A percentile compares a stretch with the other conserved stretches of the same genome.
Conservation (phyloP, 176 grass and related monocot species). For the Miscanthus lutarioriparius region DNA sequence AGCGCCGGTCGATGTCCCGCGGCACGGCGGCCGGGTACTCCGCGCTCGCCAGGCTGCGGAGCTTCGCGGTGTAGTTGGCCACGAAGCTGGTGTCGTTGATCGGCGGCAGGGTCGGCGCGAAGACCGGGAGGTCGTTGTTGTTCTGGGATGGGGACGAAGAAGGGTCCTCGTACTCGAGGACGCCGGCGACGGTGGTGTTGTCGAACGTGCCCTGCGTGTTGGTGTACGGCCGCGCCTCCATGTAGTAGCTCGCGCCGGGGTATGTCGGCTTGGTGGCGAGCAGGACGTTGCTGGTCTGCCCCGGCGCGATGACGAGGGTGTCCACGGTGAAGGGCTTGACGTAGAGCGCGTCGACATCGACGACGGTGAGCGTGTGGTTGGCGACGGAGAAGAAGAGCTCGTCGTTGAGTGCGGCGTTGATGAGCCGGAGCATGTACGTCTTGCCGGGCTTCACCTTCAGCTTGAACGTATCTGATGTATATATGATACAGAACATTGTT, state of each 20-base stretch:
- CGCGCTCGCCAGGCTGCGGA: conserved; percentile 67
- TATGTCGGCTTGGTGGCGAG: conserved; percentile 32
- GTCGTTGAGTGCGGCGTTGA: conserved; percentile 89
- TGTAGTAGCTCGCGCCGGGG: conserved; percentile 53
- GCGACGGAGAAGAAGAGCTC: conserved; percentile 88
- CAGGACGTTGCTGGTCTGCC: conserved; percentile 74
- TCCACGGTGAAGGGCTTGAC: conserved; percentile 68
- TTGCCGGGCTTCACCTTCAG: conserved; percentile 64
- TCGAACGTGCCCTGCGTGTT: conserved; percentile 69
- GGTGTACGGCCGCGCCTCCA: conserved; percentile 59
- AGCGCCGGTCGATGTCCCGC: conserved; percentile 44
- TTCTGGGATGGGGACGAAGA: not conserved
- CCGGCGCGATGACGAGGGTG: conserved; percentile 62
- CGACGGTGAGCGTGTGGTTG: conserved; percentile 74
- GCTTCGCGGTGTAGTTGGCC: conserved; percentile 53
- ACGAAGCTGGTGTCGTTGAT: conserved; percentile 68
- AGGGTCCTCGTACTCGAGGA: conserved; percentile 69
- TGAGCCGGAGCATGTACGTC: conserved; percentile 73
- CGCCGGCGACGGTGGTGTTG: conserved; percentile 77
- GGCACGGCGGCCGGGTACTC: conserved; percentile 68
- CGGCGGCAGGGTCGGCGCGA: conserved; percentile 42
- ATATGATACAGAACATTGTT: too few species aligned
- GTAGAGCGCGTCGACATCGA: conserved; percentile 78
- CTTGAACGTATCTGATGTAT: conserved; percentile 51
- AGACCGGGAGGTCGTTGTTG: conserved; percentile 37